Base-by-base conservation (phyloP, 495 filamentous ascomycete genomes). In the Xylona heveae region DNA sequence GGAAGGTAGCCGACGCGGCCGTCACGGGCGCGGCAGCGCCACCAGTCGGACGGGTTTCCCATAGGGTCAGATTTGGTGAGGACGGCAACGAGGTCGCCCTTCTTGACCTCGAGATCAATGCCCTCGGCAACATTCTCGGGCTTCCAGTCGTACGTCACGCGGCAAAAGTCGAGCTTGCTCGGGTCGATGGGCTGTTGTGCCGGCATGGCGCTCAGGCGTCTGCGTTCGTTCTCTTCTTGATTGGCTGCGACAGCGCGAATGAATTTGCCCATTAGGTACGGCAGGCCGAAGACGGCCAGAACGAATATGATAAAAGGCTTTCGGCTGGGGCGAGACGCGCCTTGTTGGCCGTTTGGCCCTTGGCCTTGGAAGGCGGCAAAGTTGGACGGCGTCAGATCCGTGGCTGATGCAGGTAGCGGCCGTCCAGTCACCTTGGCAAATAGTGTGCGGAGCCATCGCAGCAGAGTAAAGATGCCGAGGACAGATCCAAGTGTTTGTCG, bases 231-330 rank as follows among this genome's bases (percentile, higher is more conserved):
- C 41, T 80, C 74, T 45, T 91, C 78, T 41, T 84, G 77, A n/a
- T 66, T 70, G 17, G 70, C 68, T 15, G 84, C 80, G 10, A 99
- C 59, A 1, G 78, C 58, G 39, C 71, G 70, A 51, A 99, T 95
- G 24, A 91, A 64, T 53, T 90, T 95, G 52, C 72, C 70, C 81
- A 99, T 91, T 16, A 95, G 59, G 49, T 93, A 95, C 1, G 88
- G 88, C 5, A 99, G 59, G 20, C 88, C 88, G 46, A 99, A 92
- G 6, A 91, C 79, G 15, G 85, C 83, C 27, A 91, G 58, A 19
- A 94, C 54, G 64, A 99, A 99, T 62, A 99, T 79, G 43, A 95
- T 61, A 46, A 99, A 77, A 1, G 88, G 88, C 52, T 95, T 99
- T 47, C 76, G 76, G 38, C 78, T 88, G 3, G 85, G 83, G 36